Conservation (phyloP, 1,139 yeast species). For the Taiozyma sp. region DNA sequence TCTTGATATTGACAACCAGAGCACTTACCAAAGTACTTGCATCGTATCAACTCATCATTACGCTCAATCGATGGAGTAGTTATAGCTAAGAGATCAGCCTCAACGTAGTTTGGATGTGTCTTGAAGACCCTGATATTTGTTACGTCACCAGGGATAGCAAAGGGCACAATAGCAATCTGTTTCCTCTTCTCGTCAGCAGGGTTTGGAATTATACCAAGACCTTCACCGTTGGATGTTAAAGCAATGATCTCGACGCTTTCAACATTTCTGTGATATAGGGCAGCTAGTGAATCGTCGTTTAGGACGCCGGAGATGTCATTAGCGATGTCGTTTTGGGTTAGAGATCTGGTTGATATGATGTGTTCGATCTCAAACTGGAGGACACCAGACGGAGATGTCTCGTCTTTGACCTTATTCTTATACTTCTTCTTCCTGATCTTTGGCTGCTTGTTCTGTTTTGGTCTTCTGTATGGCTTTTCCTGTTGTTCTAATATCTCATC, state of each 20-base stretch:
- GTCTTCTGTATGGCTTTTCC: background rate
- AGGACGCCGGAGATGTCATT: constrained; percentile 66
- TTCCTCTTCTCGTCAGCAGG: constrained; percentile 42
- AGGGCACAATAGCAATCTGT: constrained; percentile 68
- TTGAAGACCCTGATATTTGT: constrained; percentile 69
- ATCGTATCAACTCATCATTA: constrained; percentile 51
- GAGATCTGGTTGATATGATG: constrained; percentile 39
- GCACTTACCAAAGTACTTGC: constrained; percentile 78
- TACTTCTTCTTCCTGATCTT: constrained; percentile 36
- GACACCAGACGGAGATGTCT: constrained; percentile 80
- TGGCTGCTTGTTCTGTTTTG: constrained; percentile 22
- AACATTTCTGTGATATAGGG: constrained; percentile 53
- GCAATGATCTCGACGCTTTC: constrained; percentile 51
- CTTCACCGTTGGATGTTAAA: constrained; percentile 78
- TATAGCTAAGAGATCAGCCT: constrained; percentile 66
- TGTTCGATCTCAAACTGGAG: constrained; percentile 69
- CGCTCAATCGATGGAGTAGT: constrained; percentile 39
- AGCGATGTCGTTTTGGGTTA: constrained; percentile 42
- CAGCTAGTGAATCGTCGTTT: constrained; percentile 49
- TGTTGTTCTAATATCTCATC: background rate
- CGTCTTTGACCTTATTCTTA: constrained; percentile 65
- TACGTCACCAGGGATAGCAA: constrained; percentile 81
- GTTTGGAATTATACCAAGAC: constrained; percentile 57
- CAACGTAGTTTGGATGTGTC: constrained; percentile 72
- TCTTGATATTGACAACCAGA: constrained; percentile 94